phyloP scores from a whole-genome alignment of 2,329 filamentous ascomycete genomes.

The Didymella sp. region DNA sequence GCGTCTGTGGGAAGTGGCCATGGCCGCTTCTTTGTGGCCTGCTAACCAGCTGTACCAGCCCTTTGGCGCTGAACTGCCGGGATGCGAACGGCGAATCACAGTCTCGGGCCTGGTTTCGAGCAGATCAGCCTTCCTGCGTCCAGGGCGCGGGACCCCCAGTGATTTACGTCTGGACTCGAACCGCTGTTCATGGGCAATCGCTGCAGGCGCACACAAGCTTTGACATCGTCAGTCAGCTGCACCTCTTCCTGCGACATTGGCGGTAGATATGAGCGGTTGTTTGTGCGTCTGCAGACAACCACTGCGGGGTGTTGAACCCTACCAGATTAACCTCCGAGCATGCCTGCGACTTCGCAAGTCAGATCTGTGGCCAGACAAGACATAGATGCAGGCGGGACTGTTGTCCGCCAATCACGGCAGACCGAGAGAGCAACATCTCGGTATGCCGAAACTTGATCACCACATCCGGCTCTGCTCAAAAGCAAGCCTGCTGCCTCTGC shows the following conservation, averaged over 20 bases:
- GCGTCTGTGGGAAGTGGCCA: constrained; percentile 19
- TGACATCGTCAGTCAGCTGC: constrained; percentile 7
- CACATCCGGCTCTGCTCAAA: constrained; percentile 5
- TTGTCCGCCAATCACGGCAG: constrained; percentile 18
- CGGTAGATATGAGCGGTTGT: not conserved
- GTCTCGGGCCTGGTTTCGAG: constrained; percentile 14
- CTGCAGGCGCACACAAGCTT: constrained; percentile 15
- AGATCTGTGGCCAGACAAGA: constrained; percentile 5
- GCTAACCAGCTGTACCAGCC: constrained; percentile 18
- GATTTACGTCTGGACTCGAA: constrained; percentile 16
- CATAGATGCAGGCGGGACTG: constrained; percentile 5
- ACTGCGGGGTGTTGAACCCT: constrained; percentile 13
- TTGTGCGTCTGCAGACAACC: constrained; percentile 5
- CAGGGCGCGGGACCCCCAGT: constrained; percentile 13
- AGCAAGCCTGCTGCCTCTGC: constrained; percentile 4
- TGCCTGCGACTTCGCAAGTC: constrained; percentile 14
- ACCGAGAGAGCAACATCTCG: constrained; percentile 7
- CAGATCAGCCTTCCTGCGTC: constrained; percentile 20
- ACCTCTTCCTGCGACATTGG: constrained; percentile 3
- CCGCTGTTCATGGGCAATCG: constrained; percentile 17
- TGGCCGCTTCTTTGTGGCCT: constrained; percentile 21
- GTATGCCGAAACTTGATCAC: constrained; percentile 14
- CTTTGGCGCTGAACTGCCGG: constrained; percentile 18
- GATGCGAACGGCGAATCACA: constrained; percentile 22
- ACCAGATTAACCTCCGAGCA: constrained; percentile 12